Base-by-base conservation (phyloP, 2,329 filamentous ascomycete species). In the Pseudogymnoascus sp. region DNA sequence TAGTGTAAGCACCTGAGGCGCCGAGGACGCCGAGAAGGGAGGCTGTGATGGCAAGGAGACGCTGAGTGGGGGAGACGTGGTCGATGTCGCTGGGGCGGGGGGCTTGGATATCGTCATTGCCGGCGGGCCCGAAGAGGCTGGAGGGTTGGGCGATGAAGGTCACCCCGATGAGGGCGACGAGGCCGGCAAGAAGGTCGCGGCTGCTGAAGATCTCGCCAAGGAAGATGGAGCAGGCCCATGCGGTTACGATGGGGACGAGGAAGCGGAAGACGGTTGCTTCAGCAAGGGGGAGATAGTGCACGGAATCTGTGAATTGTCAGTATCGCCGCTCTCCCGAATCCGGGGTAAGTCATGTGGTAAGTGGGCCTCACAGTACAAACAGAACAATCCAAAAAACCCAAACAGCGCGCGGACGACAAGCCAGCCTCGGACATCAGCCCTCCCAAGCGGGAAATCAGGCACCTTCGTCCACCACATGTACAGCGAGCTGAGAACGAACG, bases 191-290 rank as follows among this genome's bases (percentile, higher is more conserved):
- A 70, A 91, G 87, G 73, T 96, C 91, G 53, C 83, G 83, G 19
- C 84, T 80, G 1, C 89, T 91, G 72, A 95, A 96, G 0, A 87
- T 85, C 69, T 96, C 89, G 56, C 86, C 84, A 6, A 87, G 76
- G 26, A 93, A 76, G 60, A 92, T 78, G 26, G 88, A 91, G 72
- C 91, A 96, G 12, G 89, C 82, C 77, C 91, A 91, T 63, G 91
- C 91, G 6, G 90, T 85, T 10, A 95, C 80, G n/a, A 89, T 88
- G 0, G 93, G 93, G 0, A 89, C 85, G 3, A 97, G 81, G 72
- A 96, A 97, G 6, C 91, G 93, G 63, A 97, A 88, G 26, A 96
- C 92, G 0, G 91, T 96, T 1, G 92, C 90, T 74, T 97, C 93
- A 11, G 91, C 89, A 1, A 96, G 82, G 0, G 91, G 90, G 2